A percentile compares a stretch with the other conserved stretches of the same genome.
Conservation (phyloP, 176 grass and related monocot genomes). For the Miscanthus lutarioriparius region DNA sequence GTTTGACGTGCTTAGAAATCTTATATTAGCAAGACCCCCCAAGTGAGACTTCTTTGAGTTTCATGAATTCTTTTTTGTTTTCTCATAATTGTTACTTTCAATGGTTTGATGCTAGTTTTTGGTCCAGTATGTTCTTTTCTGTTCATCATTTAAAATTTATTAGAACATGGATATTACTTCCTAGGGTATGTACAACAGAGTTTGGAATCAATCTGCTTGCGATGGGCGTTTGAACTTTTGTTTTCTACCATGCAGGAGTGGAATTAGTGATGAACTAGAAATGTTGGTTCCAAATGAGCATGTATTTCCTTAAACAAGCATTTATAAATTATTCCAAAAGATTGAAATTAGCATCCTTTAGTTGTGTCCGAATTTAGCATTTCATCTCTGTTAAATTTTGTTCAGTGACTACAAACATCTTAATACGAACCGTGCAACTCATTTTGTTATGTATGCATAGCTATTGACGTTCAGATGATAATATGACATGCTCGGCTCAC, state of each 20-base stretch:
- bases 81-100: slow-evolving; percentile 16
- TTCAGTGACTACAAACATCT: background rate
- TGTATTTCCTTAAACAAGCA: background rate
- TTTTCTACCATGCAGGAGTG: background rate
- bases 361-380: background rate
- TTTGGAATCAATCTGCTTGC: background rate
- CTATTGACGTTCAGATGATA: background rate
- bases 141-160: background rate
- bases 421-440: background rate
- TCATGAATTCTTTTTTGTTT: background rate
- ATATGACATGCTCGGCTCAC: background rate
- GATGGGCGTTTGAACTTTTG: background rate
- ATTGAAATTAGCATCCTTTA: background rate
- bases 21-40: slow-evolving; percentile 81
- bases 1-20: slow-evolving; percentile 96
- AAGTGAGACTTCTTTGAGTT: slow-evolving; percentile 66
- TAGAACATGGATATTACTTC: background rate
- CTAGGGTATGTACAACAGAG: background rate
- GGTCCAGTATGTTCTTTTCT: background rate
- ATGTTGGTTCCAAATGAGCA: slow-evolving; percentile 12
- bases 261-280: slow-evolving; percentile 9
- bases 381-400: background rate
- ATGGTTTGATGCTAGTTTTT: background rate
- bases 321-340: background rate
- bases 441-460: background rate